Evolutionary conservation across 1,284 basidiomycete species (phyloP).

Genomic region (Phlebopus sp.): DNA sequence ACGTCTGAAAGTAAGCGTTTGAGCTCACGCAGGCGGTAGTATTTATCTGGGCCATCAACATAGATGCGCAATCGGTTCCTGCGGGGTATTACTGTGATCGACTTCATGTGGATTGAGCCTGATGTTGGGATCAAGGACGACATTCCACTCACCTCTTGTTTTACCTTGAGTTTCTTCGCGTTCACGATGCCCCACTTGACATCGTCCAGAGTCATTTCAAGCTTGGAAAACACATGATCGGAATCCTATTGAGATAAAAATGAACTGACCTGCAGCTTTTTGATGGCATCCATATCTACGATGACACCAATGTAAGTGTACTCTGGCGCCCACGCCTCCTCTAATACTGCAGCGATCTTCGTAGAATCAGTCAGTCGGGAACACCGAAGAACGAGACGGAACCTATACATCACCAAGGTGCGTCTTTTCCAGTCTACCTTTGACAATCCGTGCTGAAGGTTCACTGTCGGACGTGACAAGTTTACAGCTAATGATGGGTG

Average conservation of each 20-base stretch:
- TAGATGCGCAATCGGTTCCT: conserved; percentile 86
- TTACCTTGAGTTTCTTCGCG: conserved; percentile 91
- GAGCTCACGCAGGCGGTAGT: conserved; percentile 83
- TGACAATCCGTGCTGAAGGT: conserved; percentile 93
- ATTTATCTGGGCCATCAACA: conserved; percentile 82
- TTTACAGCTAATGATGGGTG: conserved; percentile 97
- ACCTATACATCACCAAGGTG: conserved; percentile 82
- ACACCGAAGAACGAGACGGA: not conserved
- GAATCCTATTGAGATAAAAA: not conserved
- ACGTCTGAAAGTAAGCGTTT: conserved; percentile 80
- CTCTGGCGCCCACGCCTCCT: conserved; percentile 93
- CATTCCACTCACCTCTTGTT: conserved; percentile 62
- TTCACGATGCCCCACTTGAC: conserved; percentile 90
- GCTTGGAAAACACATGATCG: conserved; percentile 39
- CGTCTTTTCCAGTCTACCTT: conserved; percentile 95
- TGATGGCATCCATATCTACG: conserved; percentile 87
- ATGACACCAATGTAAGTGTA: conserved; percentile 95
- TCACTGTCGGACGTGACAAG: conserved; percentile 84
- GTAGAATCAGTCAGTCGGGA: not conserved
- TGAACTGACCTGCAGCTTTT: conserved; percentile 77
- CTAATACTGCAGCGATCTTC: conserved; percentile 84
- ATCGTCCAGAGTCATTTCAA: conserved; percentile 92
- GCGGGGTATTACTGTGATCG: conserved; percentile 70
- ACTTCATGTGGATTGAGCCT: conserved; percentile 38
- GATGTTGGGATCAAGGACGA: not conserved